Evolutionary conservation across 176 grass and related monocot genomes (phyloP).

Genomic region (Chloris gayana): DNA sequence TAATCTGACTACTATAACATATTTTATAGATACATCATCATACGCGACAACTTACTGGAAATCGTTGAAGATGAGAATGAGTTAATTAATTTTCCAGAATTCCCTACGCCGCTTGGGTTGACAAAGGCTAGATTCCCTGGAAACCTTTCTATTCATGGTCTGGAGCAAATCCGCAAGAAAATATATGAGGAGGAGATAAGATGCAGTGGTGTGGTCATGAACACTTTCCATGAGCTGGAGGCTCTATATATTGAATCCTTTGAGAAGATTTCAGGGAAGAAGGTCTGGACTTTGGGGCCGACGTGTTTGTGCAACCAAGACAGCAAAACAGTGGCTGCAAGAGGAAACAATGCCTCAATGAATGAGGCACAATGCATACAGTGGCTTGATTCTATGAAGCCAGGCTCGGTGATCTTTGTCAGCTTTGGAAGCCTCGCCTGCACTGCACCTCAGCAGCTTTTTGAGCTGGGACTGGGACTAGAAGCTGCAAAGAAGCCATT

Average conservation of each 20-base stretch:
- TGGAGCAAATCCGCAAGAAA: constrained; percentile 39
- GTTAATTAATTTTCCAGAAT: constrained; percentile 44
- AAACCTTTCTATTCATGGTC: neutral
- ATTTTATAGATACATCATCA: constrained; percentile 44
- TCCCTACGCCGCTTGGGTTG: constrained; percentile 53
- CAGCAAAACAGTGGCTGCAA: constrained; percentile 19
- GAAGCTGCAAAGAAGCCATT: constrained; percentile 64
- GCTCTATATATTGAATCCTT: constrained; percentile 45
- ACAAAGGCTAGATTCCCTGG: constrained; percentile 39
- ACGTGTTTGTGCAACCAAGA: constrained; percentile 58
- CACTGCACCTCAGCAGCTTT: constrained; percentile 50
- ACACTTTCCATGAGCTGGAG: constrained; percentile 71
- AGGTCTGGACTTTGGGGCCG: constrained; percentile 64
- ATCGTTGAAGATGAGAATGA: constrained; percentile 46
- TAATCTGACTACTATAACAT: neutral
- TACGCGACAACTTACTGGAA: constrained; percentile 38
- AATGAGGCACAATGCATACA: constrained; percentile 56
- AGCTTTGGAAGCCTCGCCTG: constrained; percentile 68
- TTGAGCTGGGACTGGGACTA: constrained; percentile 69
- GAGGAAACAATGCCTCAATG: constrained; percentile 54
- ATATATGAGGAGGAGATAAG: constrained; percentile 35
- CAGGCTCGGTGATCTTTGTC: constrained; percentile 64
- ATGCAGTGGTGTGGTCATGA: constrained; percentile 50
- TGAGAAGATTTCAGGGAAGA: constrained; percentile 39
- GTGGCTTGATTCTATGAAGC: constrained; percentile 59